These are phyloP conservation scores for Xylaria digitata DNA, from an alignment of 2,329 filamentous ascomycete genomes.

Conservation along the genomic window DNA sequence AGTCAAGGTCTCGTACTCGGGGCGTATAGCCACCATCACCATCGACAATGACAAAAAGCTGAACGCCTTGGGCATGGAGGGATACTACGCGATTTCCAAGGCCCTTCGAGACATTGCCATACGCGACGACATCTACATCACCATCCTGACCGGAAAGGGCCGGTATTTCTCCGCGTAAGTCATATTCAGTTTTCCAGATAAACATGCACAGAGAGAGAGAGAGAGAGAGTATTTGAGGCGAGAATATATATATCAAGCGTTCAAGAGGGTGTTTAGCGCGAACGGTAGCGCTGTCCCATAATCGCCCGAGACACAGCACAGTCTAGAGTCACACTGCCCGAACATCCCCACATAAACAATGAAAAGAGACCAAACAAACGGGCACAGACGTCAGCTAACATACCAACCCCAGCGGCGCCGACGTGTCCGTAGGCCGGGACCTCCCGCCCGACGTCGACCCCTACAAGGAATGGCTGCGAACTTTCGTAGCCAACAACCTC, in stretches of 20 bases:
- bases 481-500: slow-evolving; percentile 86
- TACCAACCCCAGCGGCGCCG: slow-evolving; percentile 36
- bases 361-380: background rate
- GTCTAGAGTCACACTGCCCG: too few species aligned
- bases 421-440: slow-evolving; percentile 35
- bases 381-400: background rate
- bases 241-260: background rate
- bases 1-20: slow-evolving; percentile 69
- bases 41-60: slow-evolving; percentile 88
- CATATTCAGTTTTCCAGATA: background rate
- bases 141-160: slow-evolving; percentile 86
- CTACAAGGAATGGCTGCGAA: slow-evolving; percentile 69
- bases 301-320: too few species aligned
- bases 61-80: slow-evolving; percentile 77
- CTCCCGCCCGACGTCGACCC: slow-evolving; percentile 44
- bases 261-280: too few species aligned
- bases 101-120: slow-evolving; percentile 81
- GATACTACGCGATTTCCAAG: slow-evolving; percentile 82
- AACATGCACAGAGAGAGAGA: too few species aligned
- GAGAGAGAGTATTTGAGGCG: background rate
- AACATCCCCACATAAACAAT: too few species aligned
- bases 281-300: too few species aligned
- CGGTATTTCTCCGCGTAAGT: slow-evolving; percentile 87
- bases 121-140: slow-evolving; percentile 84
- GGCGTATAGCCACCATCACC: slow-evolving; percentile 83